phyloP scores from a whole-genome alignment of 495 filamentous ascomycete genomes.

The Corynascus novoguineensis region DNA sequence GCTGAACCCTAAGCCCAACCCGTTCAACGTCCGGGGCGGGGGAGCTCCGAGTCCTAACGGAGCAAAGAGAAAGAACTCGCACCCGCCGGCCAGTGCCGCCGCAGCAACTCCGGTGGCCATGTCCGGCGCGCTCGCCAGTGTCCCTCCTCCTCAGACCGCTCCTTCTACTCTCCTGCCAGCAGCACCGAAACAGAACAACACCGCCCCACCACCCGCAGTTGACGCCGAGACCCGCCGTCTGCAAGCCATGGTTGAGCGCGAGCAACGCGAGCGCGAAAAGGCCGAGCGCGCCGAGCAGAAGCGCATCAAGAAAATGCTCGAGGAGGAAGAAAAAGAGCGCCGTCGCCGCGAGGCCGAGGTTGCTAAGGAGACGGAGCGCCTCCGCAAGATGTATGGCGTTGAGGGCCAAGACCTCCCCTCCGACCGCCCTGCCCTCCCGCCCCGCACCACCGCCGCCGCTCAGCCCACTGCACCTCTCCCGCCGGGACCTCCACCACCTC shows the following conservation, averaged over 20 bases:
- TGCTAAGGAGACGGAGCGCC: conserved; percentile 76
- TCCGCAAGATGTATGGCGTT: conserved; percentile 67
- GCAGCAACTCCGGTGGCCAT: conserved; percentile 23
- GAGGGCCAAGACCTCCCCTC: conserved; percentile 39
- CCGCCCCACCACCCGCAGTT: conserved; percentile 40
- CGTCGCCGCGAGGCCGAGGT: conserved; percentile 65
- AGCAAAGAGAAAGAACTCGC: conserved; percentile 40
- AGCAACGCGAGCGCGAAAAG: conserved; percentile 48
- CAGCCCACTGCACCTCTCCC: too few relatives aligned
- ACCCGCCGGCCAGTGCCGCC: conserved; percentile 25
- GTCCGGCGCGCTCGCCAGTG: conserved; percentile 26
- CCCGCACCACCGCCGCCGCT: too few relatives aligned
- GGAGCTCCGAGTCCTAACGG: conserved; percentile 21
- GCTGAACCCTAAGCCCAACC: conserved; percentile 58
- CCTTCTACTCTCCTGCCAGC: conserved; percentile 11
- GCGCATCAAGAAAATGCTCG: conserved; percentile 69
- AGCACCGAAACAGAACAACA: conserved; percentile 19
- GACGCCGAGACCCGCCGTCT: conserved; percentile 61
- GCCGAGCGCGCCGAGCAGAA: conserved; percentile 57
- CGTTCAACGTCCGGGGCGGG: conserved; percentile 68
- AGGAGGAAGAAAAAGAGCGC: conserved; percentile 67
- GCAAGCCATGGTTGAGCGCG: conserved; percentile 46
- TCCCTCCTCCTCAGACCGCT: background rate
- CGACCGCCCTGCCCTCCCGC: conserved; percentile 20
- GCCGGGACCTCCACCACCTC: conserved; percentile 4